phyloP scores from a whole-genome alignment of 2,329 filamentous ascomycete species.

The Chrysosphaeria jannelii region DNA sequence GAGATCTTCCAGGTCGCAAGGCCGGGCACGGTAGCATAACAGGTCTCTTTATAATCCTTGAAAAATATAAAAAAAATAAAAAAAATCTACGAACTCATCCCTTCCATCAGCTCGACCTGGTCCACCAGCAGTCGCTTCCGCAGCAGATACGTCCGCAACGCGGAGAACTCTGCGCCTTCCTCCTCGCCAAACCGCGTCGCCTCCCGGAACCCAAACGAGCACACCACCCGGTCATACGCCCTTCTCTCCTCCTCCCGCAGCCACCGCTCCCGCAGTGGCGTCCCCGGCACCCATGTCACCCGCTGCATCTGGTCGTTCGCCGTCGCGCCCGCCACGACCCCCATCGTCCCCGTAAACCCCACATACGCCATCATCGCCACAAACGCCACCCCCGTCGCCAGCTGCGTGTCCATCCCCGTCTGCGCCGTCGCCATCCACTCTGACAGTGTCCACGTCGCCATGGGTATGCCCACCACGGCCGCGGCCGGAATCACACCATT shows the following conservation, averaged over 20 bases:
- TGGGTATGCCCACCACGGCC: constrained; percentile 24
- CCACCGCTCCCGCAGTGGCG: constrained; percentile 57
- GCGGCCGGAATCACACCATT: constrained; percentile 28
- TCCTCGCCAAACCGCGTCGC: constrained; percentile 58
- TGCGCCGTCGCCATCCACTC: constrained; percentile 35
- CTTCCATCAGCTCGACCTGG: constrained; percentile 67
- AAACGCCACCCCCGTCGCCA: constrained; percentile 52
- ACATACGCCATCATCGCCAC: constrained; percentile 61
- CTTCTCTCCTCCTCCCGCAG: constrained; percentile 69
- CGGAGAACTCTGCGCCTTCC: constrained; percentile 70
- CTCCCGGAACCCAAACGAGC: constrained; percentile 79
- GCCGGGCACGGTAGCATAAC: constrained; percentile 29
- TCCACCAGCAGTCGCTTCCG: constrained; percentile 75
- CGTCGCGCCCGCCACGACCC: constrained; percentile 58
- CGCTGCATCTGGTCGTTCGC: constrained; percentile 86
- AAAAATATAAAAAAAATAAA: neutral
- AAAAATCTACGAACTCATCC: constrained; percentile 27
- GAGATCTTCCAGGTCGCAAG: constrained; percentile 77
- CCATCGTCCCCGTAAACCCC: constrained; percentile 50
- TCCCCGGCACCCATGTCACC: constrained; percentile 67
- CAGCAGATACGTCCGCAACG: constrained; percentile 53
- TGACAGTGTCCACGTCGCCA: constrained; percentile 40
- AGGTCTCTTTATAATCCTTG: neutral
- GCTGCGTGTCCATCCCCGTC: constrained; percentile 42
- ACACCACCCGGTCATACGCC: constrained; percentile 59